A percentile compares a stretch with the other conserved stretches of the same genome.
Conservation (phyloP, 371 early-diverging fungal species). For the Apophysomyces sp. region DNA sequence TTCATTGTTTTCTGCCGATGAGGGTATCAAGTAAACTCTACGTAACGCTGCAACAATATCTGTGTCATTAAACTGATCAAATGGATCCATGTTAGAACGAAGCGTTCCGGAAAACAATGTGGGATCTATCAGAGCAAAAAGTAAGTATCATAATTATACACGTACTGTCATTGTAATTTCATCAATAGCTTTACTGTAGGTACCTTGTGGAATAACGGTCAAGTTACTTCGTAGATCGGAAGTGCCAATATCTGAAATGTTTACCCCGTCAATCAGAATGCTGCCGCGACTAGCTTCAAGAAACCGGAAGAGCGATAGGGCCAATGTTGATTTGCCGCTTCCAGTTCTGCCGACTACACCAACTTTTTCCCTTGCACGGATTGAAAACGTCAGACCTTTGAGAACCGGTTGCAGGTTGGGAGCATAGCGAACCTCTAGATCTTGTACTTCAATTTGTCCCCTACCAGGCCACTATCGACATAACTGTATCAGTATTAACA, state of each 20-base stretch:
- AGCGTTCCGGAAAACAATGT: conserved; percentile 59
- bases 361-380: conserved; percentile 38
- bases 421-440: conserved; percentile 44
- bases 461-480: conserved; percentile 59
- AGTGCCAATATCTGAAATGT: neutral
- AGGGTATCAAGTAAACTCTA: conserved; percentile 49
- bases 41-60: conserved; percentile 60
- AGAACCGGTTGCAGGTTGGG: conserved; percentile 51
- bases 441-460: conserved; percentile 58
- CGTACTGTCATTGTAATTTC: conserved; percentile 27
- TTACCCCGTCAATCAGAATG: neutral
- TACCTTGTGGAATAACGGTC: neutral
- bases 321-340: conserved; percentile 64
- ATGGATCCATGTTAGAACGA: conserved; percentile 60
- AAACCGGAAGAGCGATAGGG: conserved; percentile 56
- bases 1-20: conserved; percentile 15
- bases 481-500: neutral
- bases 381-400: conserved; percentile 41
- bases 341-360: conserved; percentile 53
- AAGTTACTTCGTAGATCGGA: neutral
- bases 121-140: conserved; percentile 54
- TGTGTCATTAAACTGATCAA: conserved; percentile 43
- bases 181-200: neutral
- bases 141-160: conserved; percentile 61
- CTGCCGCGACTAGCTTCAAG: conserved; percentile 22